Conservation (phyloP, 495 filamentous ascomycete species). For the Podospora pseudoanserina region DNA sequence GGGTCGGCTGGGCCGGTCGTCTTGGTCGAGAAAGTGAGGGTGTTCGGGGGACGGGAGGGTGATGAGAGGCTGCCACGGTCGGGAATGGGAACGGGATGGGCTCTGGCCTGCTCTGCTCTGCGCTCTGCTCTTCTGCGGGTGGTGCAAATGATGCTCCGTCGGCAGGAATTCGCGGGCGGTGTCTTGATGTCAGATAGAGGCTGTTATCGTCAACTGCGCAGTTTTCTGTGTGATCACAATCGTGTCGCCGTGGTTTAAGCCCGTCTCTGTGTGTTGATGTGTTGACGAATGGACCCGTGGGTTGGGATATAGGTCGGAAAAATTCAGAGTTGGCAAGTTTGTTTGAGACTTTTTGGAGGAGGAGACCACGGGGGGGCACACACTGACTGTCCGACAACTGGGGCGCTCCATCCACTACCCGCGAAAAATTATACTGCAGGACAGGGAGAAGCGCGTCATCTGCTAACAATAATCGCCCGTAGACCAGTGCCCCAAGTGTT, state of each 20-base stretch:
- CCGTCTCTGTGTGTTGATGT: slow-evolving; percentile 23
- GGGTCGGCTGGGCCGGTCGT: slow-evolving; percentile 15
- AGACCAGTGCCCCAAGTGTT: slow-evolving; percentile 4
- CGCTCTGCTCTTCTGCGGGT: slow-evolving; percentile 14
- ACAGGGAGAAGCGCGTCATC: slow-evolving; percentile 6
- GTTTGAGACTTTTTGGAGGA: slow-evolving; percentile 31
- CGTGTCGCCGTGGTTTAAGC: slow-evolving; percentile 28
- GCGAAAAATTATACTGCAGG: slow-evolving; percentile 24
- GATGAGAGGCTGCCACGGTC: slow-evolving; percentile 28
- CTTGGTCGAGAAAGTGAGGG: slow-evolving; percentile 13
- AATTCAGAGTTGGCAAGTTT: slow-evolving; percentile 28
- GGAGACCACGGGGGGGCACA: slow-evolving; percentile 17
- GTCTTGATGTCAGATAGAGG: slow-evolving; percentile 26
- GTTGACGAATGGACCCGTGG: slow-evolving; percentile 25
- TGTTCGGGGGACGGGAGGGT: slow-evolving; percentile 14
- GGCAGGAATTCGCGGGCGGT: slow-evolving; percentile 30
- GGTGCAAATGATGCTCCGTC: slow-evolving; percentile 22
- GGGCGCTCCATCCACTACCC: slow-evolving; percentile 3
- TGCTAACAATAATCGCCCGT: neutral
- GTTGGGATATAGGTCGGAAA: slow-evolving; percentile 28
- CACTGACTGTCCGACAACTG: slow-evolving; percentile 15
- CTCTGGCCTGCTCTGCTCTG: neutral
- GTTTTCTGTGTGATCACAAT: slow-evolving; percentile 29
- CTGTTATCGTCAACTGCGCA: slow-evolving; percentile 19
- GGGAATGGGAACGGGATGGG: slow-evolving; percentile 20